These are phyloP conservation scores for Candida piceae DNA, from an alignment of 805 yeast genomes.

Conservation along the genomic window DNA sequence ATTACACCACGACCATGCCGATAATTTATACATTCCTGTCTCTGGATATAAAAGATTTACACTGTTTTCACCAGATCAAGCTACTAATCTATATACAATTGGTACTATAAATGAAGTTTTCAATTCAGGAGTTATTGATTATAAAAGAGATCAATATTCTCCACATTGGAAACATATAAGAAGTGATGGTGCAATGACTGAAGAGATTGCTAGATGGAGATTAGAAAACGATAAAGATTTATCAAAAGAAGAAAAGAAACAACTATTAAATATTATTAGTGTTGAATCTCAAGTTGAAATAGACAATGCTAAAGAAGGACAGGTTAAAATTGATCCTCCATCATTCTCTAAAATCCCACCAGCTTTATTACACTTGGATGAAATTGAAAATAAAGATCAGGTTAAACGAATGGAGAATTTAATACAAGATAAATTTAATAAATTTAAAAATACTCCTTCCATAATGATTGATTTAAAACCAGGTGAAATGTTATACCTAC, in stretches of 20 bases:
- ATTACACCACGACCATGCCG: slow-evolving; percentile 77
- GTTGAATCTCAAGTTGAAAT: slow-evolving; percentile 22
- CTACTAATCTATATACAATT: slow-evolving; percentile 53
- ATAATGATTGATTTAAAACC: slow-evolving; percentile 46
- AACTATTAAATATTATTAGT: slow-evolving; percentile 23
- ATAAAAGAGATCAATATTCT: slow-evolving; percentile 46
- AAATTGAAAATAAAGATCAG: slow-evolving; percentile 32
- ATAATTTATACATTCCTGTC: slow-evolving; percentile 59
- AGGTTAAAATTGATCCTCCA: slow-evolving; percentile 50
- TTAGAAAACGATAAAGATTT: slow-evolving; percentile 18
- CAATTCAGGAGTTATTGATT: slow-evolving; percentile 65
- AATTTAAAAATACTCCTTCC: slow-evolving; percentile 37
- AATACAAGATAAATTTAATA: slow-evolving; percentile 44
- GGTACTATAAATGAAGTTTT: slow-evolving; percentile 52
- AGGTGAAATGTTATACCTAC: slow-evolving; percentile 65
- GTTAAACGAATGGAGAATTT: slow-evolving; percentile 24
- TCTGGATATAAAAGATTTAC: slow-evolving; percentile 65
- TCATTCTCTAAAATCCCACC: slow-evolving; percentile 67
- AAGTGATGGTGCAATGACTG: slow-evolving; percentile 56
- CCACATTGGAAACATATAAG: slow-evolving; percentile 60
- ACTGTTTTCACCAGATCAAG: slow-evolving; percentile 59
- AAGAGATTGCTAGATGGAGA: slow-evolving; percentile 43
- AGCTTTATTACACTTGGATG: slow-evolving; percentile 53
- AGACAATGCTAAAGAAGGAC: slow-evolving; percentile 11
- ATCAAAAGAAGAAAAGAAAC: slow-evolving; percentile 22